Base-by-base conservation (phyloP, 108 stramenopile genomes). In the Nannochloropsis salina region DNA sequence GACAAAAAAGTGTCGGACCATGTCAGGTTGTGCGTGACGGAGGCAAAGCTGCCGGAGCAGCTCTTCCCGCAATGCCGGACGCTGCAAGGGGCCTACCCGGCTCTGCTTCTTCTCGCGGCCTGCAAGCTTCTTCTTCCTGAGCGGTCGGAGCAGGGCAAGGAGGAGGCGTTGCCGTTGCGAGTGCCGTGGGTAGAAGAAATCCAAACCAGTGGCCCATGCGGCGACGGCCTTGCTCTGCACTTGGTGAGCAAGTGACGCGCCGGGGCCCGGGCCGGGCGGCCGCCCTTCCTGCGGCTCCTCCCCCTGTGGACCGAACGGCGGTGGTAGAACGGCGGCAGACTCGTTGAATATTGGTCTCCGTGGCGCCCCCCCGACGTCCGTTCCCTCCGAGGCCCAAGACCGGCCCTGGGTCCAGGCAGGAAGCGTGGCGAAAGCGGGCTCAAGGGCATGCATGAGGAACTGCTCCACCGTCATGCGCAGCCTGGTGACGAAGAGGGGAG, bases 71-170 rank as follows among this genome's bases (percentile, higher is more conserved):
- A 74, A 31, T 31, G 1, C 31, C 31, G 31, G 31, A 31, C 31
- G 31, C 31, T 31, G 31, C 31, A 31, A 31, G 31, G 31, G 31
- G 31, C 31, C 31, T 31, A 31, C 31, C 1, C 31, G 31, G 31
- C 31, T 31, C 31, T 31, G 31, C 31, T 31, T 31, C 31, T 31
- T 31, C 31, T 31, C 31, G 31, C 31, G 31, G 31, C 31, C 31
- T 31, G 31, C 31, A 31, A 31, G 31, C 31, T 31, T 31, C 31
- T 31, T 31, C 31, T 31, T 31, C 31, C 31, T 31, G 2, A 74
- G 61, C 20, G 61, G 61, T n/a, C 61, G 61, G 8, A 74, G 61
- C 20, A 74, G 61, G 61, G 61, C 61, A 74, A 74, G 61, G 61
- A 74, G 61, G 61, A 74, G 61, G 61, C 61, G 61, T 8, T 74